A percentile compares a stretch with the other conserved stretches of the same genome.
Evolutionary conservation across 129 eudicot genomes (phyloP).

Genomic region (Mikania micrantha): DNA sequence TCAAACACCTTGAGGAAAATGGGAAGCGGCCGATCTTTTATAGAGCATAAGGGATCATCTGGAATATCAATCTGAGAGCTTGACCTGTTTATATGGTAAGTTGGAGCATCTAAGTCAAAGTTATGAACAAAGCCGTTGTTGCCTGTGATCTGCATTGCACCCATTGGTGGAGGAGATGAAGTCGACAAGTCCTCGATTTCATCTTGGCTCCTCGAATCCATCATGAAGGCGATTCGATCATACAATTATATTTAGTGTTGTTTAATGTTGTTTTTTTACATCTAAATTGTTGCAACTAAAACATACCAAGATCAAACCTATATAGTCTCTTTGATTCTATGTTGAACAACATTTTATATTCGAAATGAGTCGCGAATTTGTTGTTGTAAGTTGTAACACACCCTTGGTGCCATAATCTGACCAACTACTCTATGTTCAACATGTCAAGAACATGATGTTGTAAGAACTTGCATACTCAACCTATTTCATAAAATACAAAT

Average conservation of each 20-base stretch:
- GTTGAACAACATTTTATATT: not conserved
- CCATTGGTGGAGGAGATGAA: constrained; percentile 42
- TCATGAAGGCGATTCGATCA: constrained; percentile 10
- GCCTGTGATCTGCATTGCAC: constrained; percentile 56
- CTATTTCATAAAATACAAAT: no score
- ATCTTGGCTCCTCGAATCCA: constrained; percentile 46
- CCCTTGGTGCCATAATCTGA: constrained; percentile 42
- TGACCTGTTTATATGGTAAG: constrained; percentile 40
- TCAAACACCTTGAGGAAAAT: constrained; percentile 64
- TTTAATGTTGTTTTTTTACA: constrained; percentile 20
- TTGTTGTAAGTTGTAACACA: constrained; percentile 45
- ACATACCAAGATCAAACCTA: constrained; percentile 41
- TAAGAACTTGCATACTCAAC: no score
- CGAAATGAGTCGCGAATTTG: constrained; percentile 6
- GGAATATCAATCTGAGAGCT: constrained; percentile 66
- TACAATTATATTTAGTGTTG: constrained; percentile 2
- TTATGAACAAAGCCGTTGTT: constrained; percentile 54
- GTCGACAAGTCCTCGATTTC: constrained; percentile 59
- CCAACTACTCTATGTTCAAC: constrained; percentile 26
- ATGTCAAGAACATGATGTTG: constrained; percentile 50
- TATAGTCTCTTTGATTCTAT: constrained; percentile 3
- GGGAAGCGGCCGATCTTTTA: constrained; percentile 66
- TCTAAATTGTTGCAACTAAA: constrained; percentile 29
- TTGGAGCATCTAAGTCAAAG: constrained; percentile 53
- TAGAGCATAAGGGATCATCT: constrained; percentile 31